Conservation (phyloP, 1,284 basidiomycete species). For the Boletus sp. region DNA sequence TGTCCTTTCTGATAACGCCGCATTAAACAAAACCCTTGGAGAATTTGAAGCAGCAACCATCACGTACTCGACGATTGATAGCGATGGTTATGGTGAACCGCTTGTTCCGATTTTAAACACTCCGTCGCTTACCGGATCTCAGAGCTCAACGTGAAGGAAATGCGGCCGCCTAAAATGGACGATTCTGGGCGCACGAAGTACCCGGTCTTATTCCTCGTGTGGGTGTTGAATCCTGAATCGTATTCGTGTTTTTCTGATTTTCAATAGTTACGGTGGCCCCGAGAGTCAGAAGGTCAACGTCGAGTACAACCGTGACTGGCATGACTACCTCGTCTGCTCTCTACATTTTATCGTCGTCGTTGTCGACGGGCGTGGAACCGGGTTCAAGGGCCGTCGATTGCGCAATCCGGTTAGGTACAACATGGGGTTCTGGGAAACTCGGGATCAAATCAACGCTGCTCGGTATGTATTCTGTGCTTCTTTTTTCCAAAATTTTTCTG, state of each 20-base stretch:
- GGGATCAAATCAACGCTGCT: conserved; percentile 86
- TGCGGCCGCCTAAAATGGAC: conserved; percentile 90
- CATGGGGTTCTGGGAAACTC: conserved; percentile 82
- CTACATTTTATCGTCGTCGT: conserved; percentile 83
- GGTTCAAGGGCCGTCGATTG: conserved; percentile 79
- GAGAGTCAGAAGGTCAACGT: conserved; percentile 74
- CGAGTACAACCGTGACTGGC: conserved; percentile 74
- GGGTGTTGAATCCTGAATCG: conserved; percentile 5
- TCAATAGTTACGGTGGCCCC: conserved; percentile 82
- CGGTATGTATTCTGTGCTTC: conserved; percentile 40
- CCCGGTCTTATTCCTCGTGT: conserved; percentile 87
- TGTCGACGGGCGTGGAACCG: conserved; percentile 94
- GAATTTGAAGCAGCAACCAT: conserved; percentile 74
- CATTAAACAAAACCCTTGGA: conserved; percentile 64
- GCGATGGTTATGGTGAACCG: conserved; percentile 74
- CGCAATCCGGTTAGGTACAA: conserved; percentile 83
- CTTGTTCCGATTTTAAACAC: conserved; percentile 13
- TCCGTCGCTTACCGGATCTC: conserved; percentile 19
- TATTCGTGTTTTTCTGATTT: conserved; percentile 5
- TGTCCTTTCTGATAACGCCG: conserved; percentile 70
- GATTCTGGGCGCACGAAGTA: conserved; percentile 89
- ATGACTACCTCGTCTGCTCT: conserved; percentile 79
- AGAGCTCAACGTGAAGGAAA: conserved; percentile 87
- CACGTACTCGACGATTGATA: conserved; percentile 66
- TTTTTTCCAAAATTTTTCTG: conserved; percentile 8